These are phyloP conservation scores for sweet orange (Citrus sinensis) DNA, from an alignment of 345 rosid species.

Conservation along the genomic window DNA sequence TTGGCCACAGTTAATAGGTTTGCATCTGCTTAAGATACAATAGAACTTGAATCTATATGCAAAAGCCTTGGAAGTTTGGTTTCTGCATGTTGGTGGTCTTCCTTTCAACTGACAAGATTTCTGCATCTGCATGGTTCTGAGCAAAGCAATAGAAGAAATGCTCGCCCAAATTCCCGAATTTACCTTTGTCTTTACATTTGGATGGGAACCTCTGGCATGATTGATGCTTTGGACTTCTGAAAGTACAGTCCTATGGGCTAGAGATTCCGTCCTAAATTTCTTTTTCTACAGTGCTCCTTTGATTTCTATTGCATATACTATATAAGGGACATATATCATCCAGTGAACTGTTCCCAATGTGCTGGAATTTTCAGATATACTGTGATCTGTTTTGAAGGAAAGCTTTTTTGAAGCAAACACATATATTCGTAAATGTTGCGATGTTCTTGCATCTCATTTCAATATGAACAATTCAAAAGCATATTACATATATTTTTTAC, in stretches of 20 bases:
- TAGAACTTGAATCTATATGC: slow-evolving; percentile 1
- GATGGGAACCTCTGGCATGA: not conserved
- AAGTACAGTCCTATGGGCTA: not conserved
- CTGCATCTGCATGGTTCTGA: not conserved
- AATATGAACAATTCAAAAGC: not conserved
- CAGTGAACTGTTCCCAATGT: not conserved
- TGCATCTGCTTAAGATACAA: not conserved
- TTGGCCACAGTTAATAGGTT: not conserved
- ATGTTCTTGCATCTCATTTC: not conserved
- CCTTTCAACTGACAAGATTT: not conserved
- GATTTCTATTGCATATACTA: not conserved
- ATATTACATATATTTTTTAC: not conserved
- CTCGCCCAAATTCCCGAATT: not conserved
- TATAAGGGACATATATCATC: not conserved
- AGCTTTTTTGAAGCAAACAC: not conserved
- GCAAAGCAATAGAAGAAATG: not conserved
- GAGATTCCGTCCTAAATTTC: not conserved
- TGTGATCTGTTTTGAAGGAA: not conserved
- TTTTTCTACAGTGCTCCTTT: not conserved
- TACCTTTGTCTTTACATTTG: not conserved
- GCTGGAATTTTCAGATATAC: not conserved
- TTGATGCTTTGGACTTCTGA: not conserved
- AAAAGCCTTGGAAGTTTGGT: not conserved
- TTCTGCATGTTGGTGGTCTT: not conserved
- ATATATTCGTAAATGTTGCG: not conserved